Evolutionary conservation across 106 monocot species (phyloP).

Genomic region (Narthecium ossifragum): DNA sequence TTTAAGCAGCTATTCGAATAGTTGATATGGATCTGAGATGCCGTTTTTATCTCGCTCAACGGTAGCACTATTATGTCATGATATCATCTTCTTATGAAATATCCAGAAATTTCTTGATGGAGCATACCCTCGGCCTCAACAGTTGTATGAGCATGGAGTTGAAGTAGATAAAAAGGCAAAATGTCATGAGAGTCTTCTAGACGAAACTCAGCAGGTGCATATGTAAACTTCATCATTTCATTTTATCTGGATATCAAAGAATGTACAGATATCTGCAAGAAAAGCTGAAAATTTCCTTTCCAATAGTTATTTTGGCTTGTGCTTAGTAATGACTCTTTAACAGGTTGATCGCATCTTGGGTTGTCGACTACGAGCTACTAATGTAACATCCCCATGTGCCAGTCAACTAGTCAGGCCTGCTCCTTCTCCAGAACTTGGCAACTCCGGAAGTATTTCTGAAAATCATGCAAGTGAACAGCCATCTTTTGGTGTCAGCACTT

Average conservation of each 20-base stretch:
- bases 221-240: no score
- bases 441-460: slow-evolving; percentile 2
- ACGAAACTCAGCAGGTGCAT: slow-evolving; percentile 55
- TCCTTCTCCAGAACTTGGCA: slow-evolving; percentile 5
- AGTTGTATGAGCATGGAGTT: slow-evolving; percentile 23
- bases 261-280: not conserved
- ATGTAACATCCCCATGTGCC: slow-evolving; percentile 4
- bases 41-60: no score
- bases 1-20: no score
- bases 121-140: slow-evolving; percentile 11
- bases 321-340: not conserved
- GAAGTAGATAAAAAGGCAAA: slow-evolving; percentile 17
- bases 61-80: slow-evolving; percentile 1
- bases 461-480: not conserved
- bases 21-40: no score
- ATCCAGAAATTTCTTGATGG: slow-evolving; percentile 23
- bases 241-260: no score
- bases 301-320: not conserved
- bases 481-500: slow-evolving; percentile 4
- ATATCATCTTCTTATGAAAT: slow-evolving; percentile 8
- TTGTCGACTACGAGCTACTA: slow-evolving; percentile 48
- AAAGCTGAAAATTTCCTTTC: not conserved
- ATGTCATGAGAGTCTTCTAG: slow-evolving; percentile 13
- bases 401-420: slow-evolving; percentile 4
- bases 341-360: slow-evolving; percentile 95